Conservation (phyloP, 371 early-diverging fungal genomes). For the Saksenaea oblongispora region DNA sequence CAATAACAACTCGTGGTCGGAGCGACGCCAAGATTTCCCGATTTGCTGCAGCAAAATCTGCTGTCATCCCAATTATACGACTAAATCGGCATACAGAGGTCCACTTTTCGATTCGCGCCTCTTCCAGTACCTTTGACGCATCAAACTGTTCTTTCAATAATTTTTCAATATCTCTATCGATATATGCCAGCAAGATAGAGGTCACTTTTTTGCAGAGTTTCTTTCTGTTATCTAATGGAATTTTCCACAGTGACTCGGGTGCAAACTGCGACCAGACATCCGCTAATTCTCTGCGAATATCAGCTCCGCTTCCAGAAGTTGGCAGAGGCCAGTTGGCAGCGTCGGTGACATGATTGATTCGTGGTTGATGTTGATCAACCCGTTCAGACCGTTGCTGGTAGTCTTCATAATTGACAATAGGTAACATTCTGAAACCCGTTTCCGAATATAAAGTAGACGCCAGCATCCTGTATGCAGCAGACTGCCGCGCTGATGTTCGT, state of each 20-base stretch:
- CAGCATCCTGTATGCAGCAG: neutral
- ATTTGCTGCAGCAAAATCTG: conserved; percentile 39
- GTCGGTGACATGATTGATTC: conserved; percentile 9
- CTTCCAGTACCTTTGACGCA: conserved; percentile 19
- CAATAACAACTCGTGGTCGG: conserved; percentile 36
- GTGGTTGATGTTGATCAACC: conserved; percentile 12
- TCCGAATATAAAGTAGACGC: neutral
- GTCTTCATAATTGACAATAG: conserved; percentile 14
- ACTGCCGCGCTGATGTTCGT: neutral
- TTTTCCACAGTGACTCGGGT: conserved; percentile 17
- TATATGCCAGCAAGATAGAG: conserved; percentile 8
- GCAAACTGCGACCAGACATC: conserved; percentile 14
- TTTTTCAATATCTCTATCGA: conserved; percentile 32
- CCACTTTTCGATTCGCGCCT: conserved; percentile 25
- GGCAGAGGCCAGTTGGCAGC: conserved; percentile 36
- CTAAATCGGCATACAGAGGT: conserved; percentile 28
- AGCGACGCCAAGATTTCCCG: conserved; percentile 24
- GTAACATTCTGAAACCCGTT: conserved; percentile 18
- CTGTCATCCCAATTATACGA: conserved; percentile 42
- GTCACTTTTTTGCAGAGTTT: conserved; percentile 12
- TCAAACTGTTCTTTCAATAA: conserved; percentile 26
- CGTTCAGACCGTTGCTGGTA: conserved; percentile 14
- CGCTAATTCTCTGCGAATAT: conserved; percentile 12
- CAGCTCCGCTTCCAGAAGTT: conserved; percentile 10
- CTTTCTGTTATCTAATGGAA: neutral